Evolutionary conservation across 2,329 filamentous ascomycete species (phyloP).

Genomic region (Colletotrichum plurivorum): DNA sequence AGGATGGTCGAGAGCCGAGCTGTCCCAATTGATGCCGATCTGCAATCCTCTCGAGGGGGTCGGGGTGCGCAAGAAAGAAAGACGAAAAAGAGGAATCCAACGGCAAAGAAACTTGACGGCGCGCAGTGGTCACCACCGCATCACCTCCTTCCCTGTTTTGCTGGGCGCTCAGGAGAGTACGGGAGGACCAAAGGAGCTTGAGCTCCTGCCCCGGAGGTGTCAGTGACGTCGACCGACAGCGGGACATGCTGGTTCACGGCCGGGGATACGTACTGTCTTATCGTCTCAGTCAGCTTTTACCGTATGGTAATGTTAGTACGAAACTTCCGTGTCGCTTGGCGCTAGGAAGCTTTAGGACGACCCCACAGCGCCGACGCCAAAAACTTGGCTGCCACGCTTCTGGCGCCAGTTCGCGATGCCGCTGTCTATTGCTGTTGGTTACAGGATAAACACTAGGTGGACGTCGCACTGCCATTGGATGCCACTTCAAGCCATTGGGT

Average conservation of each 20-base stretch:
- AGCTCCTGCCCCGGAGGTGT: constrained; percentile 14
- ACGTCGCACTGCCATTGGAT: too few species aligned
- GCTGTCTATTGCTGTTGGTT: not conserved
- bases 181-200: constrained; percentile 1
- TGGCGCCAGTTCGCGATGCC: not conserved
- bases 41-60: not conserved
- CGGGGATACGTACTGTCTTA: not conserved
- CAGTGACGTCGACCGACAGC: constrained; percentile 36
- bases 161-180: not conserved
- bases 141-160: constrained; percentile 35
- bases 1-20: too few species aligned
- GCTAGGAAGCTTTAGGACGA: constrained; percentile 1
- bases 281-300: accelerated
- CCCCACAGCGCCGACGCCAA: constrained; percentile 14
- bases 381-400: constrained; percentile 30
- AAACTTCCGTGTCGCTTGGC: not conserved
- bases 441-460: too few species aligned
- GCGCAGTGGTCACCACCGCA: constrained; percentile 12
- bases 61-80: not conserved
- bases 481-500: too few species aligned
- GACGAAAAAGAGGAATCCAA: not conserved
- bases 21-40: too few species aligned
- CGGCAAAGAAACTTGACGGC: not conserved
- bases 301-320: not conserved
- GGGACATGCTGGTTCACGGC: constrained; percentile 5